A percentile compares a stretch with the other conserved stretches of the same genome.
Conservation (phyloP, 2,329 filamentous ascomycete genomes). For the Sporothrix euskadiensis region DNA sequence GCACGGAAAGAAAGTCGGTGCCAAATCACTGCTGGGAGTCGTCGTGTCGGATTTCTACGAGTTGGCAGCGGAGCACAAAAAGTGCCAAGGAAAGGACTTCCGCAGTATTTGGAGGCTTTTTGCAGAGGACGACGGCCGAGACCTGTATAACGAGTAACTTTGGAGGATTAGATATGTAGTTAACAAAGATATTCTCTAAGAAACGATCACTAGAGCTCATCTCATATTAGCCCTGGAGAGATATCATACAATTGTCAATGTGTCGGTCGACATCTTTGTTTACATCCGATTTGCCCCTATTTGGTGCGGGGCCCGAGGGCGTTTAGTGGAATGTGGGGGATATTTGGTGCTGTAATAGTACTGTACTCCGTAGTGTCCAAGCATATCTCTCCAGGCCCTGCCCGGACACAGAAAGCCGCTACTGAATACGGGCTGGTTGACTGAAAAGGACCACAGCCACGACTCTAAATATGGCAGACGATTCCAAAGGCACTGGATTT, state of each 20-base stretch:
- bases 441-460: not conserved
- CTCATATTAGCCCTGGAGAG: too few species aligned
- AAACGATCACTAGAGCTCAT: not conserved
- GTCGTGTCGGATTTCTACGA: constrained; percentile 2
- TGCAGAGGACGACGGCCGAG: not conserved
- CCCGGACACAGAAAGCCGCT: too few species aligned
- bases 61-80: not conserved
- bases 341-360: not conserved
- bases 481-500: too few species aligned
- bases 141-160: not conserved
- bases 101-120: constrained; percentile 13
- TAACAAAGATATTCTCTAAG: too few species aligned
- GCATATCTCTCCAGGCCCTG: not conserved
- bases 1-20: not conserved
- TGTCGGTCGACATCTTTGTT: not conserved
- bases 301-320: not conserved
- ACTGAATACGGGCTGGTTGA: not conserved
- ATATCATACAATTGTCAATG: too few species aligned
- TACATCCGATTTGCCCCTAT: constrained; percentile 1
- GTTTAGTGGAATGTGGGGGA: not conserved
- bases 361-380: not conserved
- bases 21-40: not conserved
- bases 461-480: not conserved
- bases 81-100: constrained; percentile 5
- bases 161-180: too few species aligned